Evolutionary conservation across 768 basidiomycete genomes (phyloP), one percentile per base, ranked within the genome.

Genomic region (Lactarius hatsudake): DNA sequence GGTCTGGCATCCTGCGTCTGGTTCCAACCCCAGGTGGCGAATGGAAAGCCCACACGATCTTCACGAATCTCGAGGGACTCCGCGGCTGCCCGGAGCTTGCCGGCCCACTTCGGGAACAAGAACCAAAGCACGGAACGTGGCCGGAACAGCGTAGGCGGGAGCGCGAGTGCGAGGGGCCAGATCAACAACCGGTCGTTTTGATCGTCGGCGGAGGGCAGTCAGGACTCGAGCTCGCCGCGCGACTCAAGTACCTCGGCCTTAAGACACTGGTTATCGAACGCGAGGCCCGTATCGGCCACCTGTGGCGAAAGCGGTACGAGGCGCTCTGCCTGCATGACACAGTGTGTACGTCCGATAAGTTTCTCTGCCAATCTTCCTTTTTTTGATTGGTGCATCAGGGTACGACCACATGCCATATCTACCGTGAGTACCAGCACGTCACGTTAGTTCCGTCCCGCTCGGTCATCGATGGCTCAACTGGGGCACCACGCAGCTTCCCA

Each of bases 231-330:
- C 70, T 85, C 26, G 86, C 86, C 0, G 87, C 86, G n/a, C 78
- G 86, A 51, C 80, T 90, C 63, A 84, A 86, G 72, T 76, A 76
- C 4, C 76, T 87, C 9, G 84, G 78, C 45, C 74, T 87, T 13
- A 71, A 77, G 15, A 76, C 78, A 10, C 76, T 90, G 9, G 76
- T 92, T 17, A 78, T 93, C 57, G 91, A 94, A 73, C 85, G 82
- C 74, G 82, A 86, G 60, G 66, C 73, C 13, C 76, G 83, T 23
- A 81, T 89, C 30, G 88, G 89, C 0, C 83, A 89, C 72, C 83
- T 83, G 59, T 90, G 88, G 89, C 78, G 88, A 65, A 78, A 81
- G 43, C 79, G 90, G 43, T 91, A 91, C 73, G 83, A 88, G 63
- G 82, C 86, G 12, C 75, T 90, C 45, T 87, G 86, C 59, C 75